Conservation (phyloP, 208 protist genomes). For the Leishmania lainsoni region DNA sequence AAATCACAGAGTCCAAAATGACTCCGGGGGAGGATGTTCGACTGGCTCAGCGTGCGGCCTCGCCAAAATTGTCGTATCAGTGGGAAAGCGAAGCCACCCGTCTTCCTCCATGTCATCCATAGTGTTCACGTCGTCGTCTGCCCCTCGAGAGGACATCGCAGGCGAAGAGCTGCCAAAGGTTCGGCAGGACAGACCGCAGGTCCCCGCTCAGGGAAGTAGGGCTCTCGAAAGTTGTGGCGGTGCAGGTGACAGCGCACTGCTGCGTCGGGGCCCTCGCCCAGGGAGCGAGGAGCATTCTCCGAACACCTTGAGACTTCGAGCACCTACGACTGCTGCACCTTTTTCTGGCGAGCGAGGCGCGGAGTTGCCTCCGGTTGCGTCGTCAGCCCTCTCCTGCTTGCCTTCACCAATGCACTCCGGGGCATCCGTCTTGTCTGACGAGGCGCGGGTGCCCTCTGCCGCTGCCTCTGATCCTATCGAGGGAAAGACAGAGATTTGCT, state of each 20-base stretch:
- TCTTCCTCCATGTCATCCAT: conserved; percentile 8
- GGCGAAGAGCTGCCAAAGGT: neutral
- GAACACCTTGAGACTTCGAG: neutral
- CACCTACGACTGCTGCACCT: neutral
- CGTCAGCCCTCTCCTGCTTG: neutral
- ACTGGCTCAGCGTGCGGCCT: neutral
- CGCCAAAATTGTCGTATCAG: neutral
- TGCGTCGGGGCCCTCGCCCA: neutral
- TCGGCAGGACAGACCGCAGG: neutral
- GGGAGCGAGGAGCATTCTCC: neutral
- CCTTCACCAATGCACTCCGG: neutral
- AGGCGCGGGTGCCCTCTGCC: neutral
- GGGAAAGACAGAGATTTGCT: neutral
- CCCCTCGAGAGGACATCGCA: neutral
- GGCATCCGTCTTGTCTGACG: neutral
- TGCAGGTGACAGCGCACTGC: neutral
- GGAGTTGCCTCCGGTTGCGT: neutral
- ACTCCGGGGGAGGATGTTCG: too few species aligned
- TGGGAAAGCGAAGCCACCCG: neutral
- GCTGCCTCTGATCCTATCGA: neutral
- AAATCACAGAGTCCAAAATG: neutral
- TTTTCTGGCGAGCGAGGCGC: neutral
- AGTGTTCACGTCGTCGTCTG: conserved; percentile 1
- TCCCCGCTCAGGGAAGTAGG: neutral
- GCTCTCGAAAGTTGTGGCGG: neutral